These are phyloP conservation scores for Diplodia mutila DNA, from an alignment of 2,329 filamentous ascomycete species.

Conservation along the genomic window DNA sequence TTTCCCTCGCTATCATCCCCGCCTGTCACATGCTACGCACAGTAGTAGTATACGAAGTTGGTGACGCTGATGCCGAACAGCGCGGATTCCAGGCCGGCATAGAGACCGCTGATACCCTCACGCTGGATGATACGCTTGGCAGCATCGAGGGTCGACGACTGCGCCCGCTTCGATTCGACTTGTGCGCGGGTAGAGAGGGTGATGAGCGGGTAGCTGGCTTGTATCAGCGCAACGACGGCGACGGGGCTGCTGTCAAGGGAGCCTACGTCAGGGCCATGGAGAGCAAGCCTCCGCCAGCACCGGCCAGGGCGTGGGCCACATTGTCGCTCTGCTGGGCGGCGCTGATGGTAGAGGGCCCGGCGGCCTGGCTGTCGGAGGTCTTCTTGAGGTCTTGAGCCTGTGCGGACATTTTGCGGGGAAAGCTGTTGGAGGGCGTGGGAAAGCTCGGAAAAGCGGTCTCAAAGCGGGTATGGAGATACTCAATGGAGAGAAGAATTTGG, in stretches of 20 bases:
- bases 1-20: too few species aligned
- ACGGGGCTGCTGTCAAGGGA: conserved; percentile 6
- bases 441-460: conserved; percentile 9
- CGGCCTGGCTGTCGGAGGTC: conserved; percentile 5
- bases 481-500: conserved; percentile 6
- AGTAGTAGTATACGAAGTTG: conserved; percentile 99
- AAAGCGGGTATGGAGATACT: background rate
- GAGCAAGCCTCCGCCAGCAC: conserved; percentile 88
- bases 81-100: conserved; percentile 89
- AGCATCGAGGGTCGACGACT: conserved; percentile 81
- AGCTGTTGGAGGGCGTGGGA: background rate
- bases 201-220: conserved; percentile 83
- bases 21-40: conserved; percentile 38
- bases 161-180: conserved; percentile 92
- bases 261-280: conserved; percentile 92
- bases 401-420: conserved; percentile 22
- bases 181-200: conserved; percentile 96
- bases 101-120: conserved; percentile 86
- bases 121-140: conserved; percentile 85
- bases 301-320: conserved; percentile 91
- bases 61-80: conserved; percentile 97
- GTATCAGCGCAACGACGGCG: conserved; percentile 10
- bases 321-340: conserved; percentile 88
- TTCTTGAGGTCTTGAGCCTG: conserved; percentile 26
- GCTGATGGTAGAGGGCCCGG: conserved; percentile 57